Evolutionary conservation across 352 stramenopile genomes (phyloP).

Genomic region (Blastocystis sp.): DNA sequence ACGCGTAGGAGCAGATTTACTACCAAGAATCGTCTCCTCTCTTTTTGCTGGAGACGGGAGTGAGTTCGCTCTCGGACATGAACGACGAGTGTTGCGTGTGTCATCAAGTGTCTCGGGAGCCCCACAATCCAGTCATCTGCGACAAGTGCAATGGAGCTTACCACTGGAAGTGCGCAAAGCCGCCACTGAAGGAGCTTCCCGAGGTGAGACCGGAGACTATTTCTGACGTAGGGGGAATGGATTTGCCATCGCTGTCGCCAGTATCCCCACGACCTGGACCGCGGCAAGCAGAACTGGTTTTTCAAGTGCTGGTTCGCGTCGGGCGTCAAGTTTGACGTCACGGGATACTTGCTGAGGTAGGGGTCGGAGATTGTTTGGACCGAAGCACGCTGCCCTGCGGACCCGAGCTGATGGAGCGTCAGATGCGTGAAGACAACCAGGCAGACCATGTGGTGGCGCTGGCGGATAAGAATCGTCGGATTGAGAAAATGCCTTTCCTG

Average conservation of each 20-base stretch:
- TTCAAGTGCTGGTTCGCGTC: conserved; percentile 24
- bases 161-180: neutral
- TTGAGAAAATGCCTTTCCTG: neutral
- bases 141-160: conserved; percentile 10
- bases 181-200: neutral
- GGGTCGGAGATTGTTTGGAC: neutral
- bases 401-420: neutral
- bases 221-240: neutral
- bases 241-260: neutral
- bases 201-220: neutral
- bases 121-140: neutral
- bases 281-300: neutral
- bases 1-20: conserved; percentile 39
- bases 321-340: neutral
- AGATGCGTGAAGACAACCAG: conserved; percentile 6
- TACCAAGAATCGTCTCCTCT: conserved; percentile 46
- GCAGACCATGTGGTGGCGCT: conserved; percentile 17
- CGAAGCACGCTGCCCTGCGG: neutral
- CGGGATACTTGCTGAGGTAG: conserved; percentile 4
- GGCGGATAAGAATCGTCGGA: neutral
- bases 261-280: conserved; percentile 26
- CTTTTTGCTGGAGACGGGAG: neutral
- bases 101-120: neutral
- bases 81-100: conserved; percentile 30
- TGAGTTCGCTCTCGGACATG: neutral